These are phyloP conservation scores for Periconia sp. DNA, from an alignment of 2,329 filamentous ascomycete species.

Conservation along the genomic window DNA sequence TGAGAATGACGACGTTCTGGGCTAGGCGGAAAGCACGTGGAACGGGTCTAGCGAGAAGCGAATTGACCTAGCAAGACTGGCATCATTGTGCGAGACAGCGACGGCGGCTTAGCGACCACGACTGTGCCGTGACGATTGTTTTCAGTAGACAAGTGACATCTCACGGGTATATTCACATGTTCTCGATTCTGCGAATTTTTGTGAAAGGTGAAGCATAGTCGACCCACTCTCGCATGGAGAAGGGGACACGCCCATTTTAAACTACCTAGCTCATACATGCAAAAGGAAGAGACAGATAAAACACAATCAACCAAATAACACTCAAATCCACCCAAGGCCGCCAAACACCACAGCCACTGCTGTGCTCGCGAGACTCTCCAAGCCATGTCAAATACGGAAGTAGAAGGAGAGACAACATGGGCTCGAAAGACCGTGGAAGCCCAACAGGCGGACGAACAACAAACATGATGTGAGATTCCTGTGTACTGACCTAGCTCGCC, in stretches of 20 bases:
- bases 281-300: slow-evolving; percentile 29
- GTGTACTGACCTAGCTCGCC: slow-evolving; percentile 30
- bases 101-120: too few species aligned
- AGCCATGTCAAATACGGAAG: too few species aligned
- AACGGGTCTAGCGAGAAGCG: slow-evolving; percentile 31
- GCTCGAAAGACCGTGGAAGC: too few species aligned
- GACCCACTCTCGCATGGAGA: slow-evolving; percentile 17
- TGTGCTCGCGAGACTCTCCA: too few species aligned
- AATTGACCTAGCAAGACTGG: too few species aligned
- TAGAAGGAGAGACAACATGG: too few species aligned
- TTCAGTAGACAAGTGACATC: too few species aligned
- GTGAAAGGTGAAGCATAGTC: slow-evolving; percentile 27
- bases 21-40: slow-evolving; percentile 29
- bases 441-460: slow-evolving; percentile 31
- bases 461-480: slow-evolving; percentile 39
- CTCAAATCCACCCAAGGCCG: slow-evolving; percentile 18
- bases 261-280: slow-evolving; percentile 43
- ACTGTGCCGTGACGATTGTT: too few species aligned
- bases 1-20: slow-evolving; percentile 32
- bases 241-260: slow-evolving; percentile 30
- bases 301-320: slow-evolving; percentile 18
- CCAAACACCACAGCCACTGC: slow-evolving; percentile 18
- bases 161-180: too few species aligned
- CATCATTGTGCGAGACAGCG: too few species aligned
- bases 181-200: too few species aligned